Conservation (phyloP, 805 yeast species). For the Suhomyces emberorum region DNA sequence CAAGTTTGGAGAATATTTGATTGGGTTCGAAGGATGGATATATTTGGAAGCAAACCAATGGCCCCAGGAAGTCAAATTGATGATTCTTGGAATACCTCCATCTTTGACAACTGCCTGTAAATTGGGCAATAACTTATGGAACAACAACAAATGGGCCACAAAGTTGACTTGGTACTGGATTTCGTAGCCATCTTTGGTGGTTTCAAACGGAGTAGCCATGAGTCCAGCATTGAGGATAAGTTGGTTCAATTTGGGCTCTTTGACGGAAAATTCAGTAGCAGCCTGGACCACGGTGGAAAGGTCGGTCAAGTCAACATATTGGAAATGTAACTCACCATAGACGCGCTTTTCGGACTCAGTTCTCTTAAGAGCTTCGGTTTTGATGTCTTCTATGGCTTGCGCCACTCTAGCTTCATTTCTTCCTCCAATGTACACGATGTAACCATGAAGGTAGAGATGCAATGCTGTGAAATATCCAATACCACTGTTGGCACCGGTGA, state of each 20-base stretch:
- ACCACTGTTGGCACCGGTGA: conserved; percentile 42
- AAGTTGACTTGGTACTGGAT: conserved; percentile 41
- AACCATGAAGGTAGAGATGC: conserved; percentile 41
- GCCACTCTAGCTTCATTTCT: conserved; percentile 29
- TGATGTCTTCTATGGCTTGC: conserved; percentile 32
- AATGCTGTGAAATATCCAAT: conserved; percentile 40
- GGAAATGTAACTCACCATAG: conserved; percentile 49
- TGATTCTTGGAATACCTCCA: conserved; percentile 25
- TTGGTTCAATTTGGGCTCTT: conserved; percentile 28
- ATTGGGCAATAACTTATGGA: conserved; percentile 26
- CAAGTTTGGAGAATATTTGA: conserved; percentile 24
- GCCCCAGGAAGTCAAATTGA: conserved; percentile 31
- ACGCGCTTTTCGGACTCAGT: conserved; percentile 1
- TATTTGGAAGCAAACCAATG: conserved; percentile 25
- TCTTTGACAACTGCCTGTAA: conserved; percentile 18
- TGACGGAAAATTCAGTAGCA: conserved; percentile 19
- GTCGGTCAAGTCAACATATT: conserved; percentile 55
- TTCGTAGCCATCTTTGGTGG: conserved; percentile 36
- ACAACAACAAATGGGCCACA: conserved; percentile 33
- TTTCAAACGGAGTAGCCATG: conserved; percentile 36
- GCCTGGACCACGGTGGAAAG: conserved; percentile 24
- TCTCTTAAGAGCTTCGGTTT: conserved; percentile 30
- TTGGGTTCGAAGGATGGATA: conserved; percentile 21
- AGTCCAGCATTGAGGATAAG: conserved; percentile 42
- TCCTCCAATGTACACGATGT: conserved; percentile 34